These are phyloP conservation scores for Stentor coeruleus DNA, from an alignment of 73 alveolate genomes.

Conservation along the genomic window DNA sequence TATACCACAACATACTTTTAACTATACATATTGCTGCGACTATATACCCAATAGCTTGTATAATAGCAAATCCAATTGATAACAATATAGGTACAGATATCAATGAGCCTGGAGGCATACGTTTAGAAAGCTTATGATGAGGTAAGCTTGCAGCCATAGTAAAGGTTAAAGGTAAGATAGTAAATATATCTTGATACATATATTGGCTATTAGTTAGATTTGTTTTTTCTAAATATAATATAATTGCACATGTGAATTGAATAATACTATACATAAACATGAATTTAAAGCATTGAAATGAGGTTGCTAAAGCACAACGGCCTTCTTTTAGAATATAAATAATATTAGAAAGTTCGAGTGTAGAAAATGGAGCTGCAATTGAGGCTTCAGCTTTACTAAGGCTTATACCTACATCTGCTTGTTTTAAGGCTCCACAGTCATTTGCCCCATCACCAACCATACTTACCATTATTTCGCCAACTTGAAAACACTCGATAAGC, in stretches of 20 bases:
- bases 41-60: slow-evolving; percentile 39
- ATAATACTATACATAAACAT: slow-evolving; percentile 93
- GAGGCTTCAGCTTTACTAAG: slow-evolving; percentile 75
- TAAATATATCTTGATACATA: slow-evolving; percentile 82
- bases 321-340: slow-evolving; percentile 91
- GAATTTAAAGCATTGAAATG: slow-evolving; percentile 90
- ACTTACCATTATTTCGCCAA: slow-evolving; percentile 61
- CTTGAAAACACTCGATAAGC: slow-evolving; percentile 76
- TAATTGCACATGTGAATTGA: slow-evolving; percentile 75
- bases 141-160: slow-evolving; percentile 90
- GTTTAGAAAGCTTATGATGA: slow-evolving; percentile 65
- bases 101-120: slow-evolving; percentile 86
- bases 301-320: slow-evolving; percentile 86
- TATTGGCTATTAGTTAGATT: slow-evolving; percentile 83
- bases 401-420: slow-evolving; percentile 97
- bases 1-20: no score
- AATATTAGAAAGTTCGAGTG: slow-evolving; percentile 79
- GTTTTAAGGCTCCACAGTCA: slow-evolving; percentile 96
- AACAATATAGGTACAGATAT: slow-evolving; percentile 80
- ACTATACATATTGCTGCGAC: no score
- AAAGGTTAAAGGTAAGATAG: slow-evolving; percentile 84
- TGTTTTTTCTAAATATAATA: slow-evolving; percentile 61
- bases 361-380: slow-evolving; percentile 97
- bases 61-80: slow-evolving; percentile 60
- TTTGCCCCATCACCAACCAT: slow-evolving; percentile 99